Conservation (phyloP, 2,329 filamentous ascomycete species). For the Dichotomopilus funicola region DNA sequence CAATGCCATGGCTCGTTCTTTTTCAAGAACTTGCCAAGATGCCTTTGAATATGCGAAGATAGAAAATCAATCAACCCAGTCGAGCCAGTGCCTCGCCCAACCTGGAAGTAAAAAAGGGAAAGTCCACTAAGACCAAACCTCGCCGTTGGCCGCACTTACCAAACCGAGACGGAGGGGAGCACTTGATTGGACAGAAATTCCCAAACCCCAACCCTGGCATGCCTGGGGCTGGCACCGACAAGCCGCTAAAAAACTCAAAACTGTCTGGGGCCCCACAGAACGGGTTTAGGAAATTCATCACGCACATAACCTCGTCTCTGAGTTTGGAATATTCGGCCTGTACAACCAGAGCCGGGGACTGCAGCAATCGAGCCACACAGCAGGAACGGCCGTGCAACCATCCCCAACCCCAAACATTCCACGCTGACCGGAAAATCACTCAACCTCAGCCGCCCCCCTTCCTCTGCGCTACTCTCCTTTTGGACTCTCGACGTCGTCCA, state of each 20-base stretch:
- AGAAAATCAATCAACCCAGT: too few species aligned
- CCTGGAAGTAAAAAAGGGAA: too few species aligned
- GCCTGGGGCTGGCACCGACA: background rate
- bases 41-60: too few species aligned
- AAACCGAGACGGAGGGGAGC: slow-evolving; percentile 7
- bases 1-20: background rate
- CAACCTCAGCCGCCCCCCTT: background rate
- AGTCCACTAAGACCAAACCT: background rate
- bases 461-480: too few species aligned
- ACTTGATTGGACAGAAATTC: slow-evolving; percentile 3
- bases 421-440: slow-evolving; percentile 12
- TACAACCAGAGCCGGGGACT: too few species aligned
- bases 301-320: slow-evolving; percentile 2
- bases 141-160: slow-evolving; percentile 5
- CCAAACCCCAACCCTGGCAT: too few species aligned
- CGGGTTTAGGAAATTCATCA: slow-evolving; percentile 11
- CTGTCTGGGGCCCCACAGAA: slow-evolving; percentile 1
- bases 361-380: background rate
- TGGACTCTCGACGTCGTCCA: too few species aligned
- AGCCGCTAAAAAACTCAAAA: background rate
- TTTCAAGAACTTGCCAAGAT: background rate
- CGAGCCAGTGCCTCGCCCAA: too few species aligned
- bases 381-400: background rate
- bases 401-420: background rate
- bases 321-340: too few species aligned